A percentile compares a stretch with the other conserved stretches of the same genome.
Conservation (phyloP, 495 filamentous ascomycete genomes). For the Aspergillus conjunctus region DNA sequence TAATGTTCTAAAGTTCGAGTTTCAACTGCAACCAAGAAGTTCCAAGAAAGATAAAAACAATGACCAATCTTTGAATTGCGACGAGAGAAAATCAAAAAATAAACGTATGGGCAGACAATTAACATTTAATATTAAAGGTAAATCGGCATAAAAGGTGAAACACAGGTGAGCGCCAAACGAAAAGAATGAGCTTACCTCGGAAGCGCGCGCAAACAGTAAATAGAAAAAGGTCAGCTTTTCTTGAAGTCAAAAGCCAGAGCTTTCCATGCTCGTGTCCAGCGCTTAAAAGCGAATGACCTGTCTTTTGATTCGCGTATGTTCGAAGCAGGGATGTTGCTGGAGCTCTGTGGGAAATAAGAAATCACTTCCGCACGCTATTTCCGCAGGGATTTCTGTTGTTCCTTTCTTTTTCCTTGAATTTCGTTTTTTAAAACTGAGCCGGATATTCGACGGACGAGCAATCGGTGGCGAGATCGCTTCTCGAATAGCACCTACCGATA, state of each 20-base stretch:
- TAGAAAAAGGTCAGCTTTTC: constrained; percentile 24
- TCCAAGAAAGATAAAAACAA: neutral
- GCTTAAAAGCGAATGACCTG: constrained; percentile 21
- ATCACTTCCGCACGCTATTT: constrained; percentile 15
- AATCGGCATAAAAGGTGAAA: constrained; percentile 9
- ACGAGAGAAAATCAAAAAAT: neutral
- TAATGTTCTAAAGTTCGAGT: neutral
- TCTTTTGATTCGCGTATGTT: constrained; percentile 14
- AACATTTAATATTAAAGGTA: constrained; percentile 1
- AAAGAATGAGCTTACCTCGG: constrained; percentile 31
- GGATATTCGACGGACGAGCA: neutral
- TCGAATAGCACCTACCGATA: constrained; percentile 24
- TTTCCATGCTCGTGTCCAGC: constrained; percentile 39
- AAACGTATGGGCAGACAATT: neutral
- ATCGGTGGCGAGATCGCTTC: neutral
- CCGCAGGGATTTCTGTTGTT: neutral
- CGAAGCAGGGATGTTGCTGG: neutral
- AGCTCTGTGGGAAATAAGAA: neutral
- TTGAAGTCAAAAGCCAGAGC: constrained; percentile 35
- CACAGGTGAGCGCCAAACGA: constrained; percentile 17
- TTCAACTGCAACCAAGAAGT: constrained; percentile 10
- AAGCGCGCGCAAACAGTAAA: constrained; percentile 36
- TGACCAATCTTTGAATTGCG: neutral
- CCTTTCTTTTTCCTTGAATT: constrained; percentile 6
- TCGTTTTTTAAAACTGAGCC: neutral